Evolutionary conservation across 1,284 basidiomycete genomes (phyloP).

Genomic region (Pseudozyma tsukubaensis): DNA sequence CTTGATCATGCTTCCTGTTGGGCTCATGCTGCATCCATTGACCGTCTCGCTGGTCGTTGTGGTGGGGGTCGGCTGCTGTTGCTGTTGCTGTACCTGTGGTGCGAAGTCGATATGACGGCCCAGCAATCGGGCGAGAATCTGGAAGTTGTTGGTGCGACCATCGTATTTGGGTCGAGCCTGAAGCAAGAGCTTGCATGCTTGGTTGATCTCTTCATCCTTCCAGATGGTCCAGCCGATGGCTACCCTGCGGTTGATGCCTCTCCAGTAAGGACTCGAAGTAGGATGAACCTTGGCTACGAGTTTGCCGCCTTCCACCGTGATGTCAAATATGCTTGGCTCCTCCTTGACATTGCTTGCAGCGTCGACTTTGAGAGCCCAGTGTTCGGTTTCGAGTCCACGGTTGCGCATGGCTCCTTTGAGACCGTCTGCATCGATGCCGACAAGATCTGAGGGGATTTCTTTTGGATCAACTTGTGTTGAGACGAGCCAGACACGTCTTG

Average conservation of each 20-base stretch:
- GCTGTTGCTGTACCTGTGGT: neutral
- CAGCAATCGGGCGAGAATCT: conserved; percentile 38
- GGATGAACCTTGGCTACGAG: conserved; percentile 25
- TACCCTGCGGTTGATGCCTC: conserved; percentile 19
- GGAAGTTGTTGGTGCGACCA: conserved; percentile 40
- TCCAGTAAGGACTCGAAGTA: conserved; percentile 38
- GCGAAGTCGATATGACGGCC: conserved; percentile 35
- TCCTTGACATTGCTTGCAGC: conserved; percentile 13
- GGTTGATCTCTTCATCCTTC: conserved; percentile 37
- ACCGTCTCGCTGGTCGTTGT: conserved; percentile 14
- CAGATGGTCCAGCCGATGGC: conserved; percentile 49
- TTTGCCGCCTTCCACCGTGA: conserved; percentile 29
- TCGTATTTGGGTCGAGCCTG: conserved; percentile 46
- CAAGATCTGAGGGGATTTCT: conserved; percentile 34
- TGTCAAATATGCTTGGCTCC: conserved; percentile 39
- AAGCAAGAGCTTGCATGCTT: conserved; percentile 36
- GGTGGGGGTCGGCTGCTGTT: neutral
- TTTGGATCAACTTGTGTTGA: conserved; percentile 33
- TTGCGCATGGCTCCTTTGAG: conserved; percentile 47
- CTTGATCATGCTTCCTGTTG: conserved; percentile 26
- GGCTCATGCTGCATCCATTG: neutral
- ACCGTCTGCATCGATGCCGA: conserved; percentile 42
- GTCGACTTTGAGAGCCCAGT: conserved; percentile 51
- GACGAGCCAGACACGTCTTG: conserved; percentile 40
- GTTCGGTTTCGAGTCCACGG: conserved; percentile 46